phyloP scores from a whole-genome alignment of 345 rosid genomes.

The Murraya paniculata region DNA sequence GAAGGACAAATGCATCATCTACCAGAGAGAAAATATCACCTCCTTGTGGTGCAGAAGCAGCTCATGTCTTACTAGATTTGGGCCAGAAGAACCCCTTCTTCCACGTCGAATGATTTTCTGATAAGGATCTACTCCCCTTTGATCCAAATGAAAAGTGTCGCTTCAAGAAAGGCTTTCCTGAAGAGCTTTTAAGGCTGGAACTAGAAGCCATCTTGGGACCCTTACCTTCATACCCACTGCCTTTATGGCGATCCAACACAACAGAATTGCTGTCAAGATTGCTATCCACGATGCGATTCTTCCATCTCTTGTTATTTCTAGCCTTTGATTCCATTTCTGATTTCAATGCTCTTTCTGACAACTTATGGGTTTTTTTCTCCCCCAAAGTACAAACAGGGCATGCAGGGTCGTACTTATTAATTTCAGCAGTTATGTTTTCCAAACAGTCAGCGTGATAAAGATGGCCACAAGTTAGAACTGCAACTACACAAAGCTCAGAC shows the following conservation, averaged over 20 bases:
- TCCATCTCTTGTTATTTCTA: slow-evolving; percentile 59
- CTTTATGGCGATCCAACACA: slow-evolving; percentile 41
- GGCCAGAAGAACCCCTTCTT: slow-evolving; percentile 91
- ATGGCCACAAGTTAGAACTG: slow-evolving; percentile 91
- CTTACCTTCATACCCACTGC: slow-evolving; percentile 47
- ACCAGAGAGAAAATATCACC: slow-evolving; percentile 27
- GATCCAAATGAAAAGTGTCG: slow-evolving; percentile 81
- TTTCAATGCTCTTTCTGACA: slow-evolving; percentile 80
- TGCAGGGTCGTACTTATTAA: slow-evolving; percentile 78
- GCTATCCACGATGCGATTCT: slow-evolving; percentile 61
- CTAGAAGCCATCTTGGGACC: slow-evolving; percentile 53
- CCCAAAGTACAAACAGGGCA: slow-evolving; percentile 95
- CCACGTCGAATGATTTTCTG: slow-evolving; percentile 49
- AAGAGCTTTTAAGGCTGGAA: slow-evolving; percentile 62
- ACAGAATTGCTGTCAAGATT: slow-evolving; percentile 50
- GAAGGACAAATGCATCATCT: neutral
- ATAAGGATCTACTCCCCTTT: slow-evolving; percentile 48
- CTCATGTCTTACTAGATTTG: slow-evolving; percentile 74
- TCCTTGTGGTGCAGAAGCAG: slow-evolving; percentile 22
- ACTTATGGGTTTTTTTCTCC: slow-evolving; percentile 61
- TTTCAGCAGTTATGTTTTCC: slow-evolving; percentile 79
- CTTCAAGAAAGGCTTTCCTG: slow-evolving; percentile 60
- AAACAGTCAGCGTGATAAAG: slow-evolving; percentile 95
- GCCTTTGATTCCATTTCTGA: slow-evolving; percentile 73
- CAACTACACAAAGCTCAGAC: slow-evolving; percentile 68